phyloP scores from a whole-genome alignment of 2,329 filamentous ascomycete genomes.

The Geosmithia putterillii region DNA sequence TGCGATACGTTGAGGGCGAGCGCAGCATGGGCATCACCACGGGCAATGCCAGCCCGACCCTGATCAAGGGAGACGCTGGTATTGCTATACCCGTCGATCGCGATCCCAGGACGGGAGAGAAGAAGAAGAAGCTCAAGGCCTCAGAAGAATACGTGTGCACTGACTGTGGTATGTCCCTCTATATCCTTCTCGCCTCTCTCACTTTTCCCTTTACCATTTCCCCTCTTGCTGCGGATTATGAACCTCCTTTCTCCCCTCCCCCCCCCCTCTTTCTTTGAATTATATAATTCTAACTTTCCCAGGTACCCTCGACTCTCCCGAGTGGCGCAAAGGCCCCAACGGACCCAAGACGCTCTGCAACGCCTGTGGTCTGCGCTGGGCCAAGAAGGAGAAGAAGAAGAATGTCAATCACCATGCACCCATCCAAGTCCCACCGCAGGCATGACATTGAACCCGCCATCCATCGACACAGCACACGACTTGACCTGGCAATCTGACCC shows the following conservation, averaged over 20 bases:
- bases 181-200: slow-evolving; percentile 15
- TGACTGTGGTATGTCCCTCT: slow-evolving; percentile 59
- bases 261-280: background rate
- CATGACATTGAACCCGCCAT: too few relatives aligned
- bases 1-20: slow-evolving; percentile 81
- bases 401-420: slow-evolving; percentile 7
- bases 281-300: background rate
- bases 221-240: background rate
- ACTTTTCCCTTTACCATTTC: background rate
- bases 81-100: slow-evolving; percentile 75
- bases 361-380: slow-evolving; percentile 71
- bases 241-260: background rate
- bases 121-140: slow-evolving; percentile 80
- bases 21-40: slow-evolving; percentile 80
- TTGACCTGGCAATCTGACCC: too few relatives aligned
- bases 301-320: slow-evolving; percentile 80
- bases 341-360: slow-evolving; percentile 94
- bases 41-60: slow-evolving; percentile 64
- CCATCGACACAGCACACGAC: too few relatives aligned
- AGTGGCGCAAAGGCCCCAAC: slow-evolving; percentile 89
- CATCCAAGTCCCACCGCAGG: background rate
- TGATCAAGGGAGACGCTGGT: slow-evolving; percentile 77
- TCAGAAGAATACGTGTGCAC: slow-evolving; percentile 88
- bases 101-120: slow-evolving; percentile 58
- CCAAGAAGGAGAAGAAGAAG: slow-evolving; percentile 71